Evolutionary conservation across 306 rosid species (phyloP), one percentile per base, ranked within the genome.

Genomic region (Cicer pinnatifidum): DNA sequence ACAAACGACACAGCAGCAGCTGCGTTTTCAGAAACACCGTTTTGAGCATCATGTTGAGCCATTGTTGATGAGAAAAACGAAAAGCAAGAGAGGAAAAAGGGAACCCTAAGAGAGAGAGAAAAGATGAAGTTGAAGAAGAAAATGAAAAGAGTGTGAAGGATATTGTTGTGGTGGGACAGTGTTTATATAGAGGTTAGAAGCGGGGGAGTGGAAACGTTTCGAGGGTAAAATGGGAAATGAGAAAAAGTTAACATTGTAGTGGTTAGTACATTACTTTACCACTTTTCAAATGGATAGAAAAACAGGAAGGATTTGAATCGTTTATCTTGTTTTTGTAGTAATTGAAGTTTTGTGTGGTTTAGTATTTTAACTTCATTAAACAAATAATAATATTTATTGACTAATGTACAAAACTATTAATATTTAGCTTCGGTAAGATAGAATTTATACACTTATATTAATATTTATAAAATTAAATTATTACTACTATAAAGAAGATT

Each of bases 1-100:
- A 77, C 15, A 80, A 88, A 85, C 48, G 71, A 23, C 54, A 77
- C 82, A 0, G 70, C 23, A 0, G 71, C 45, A 0, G 47, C 12
- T 2, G 48, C 6, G 1, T 76, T 88, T 72, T 82, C 88, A 1
- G 77, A 81, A 9, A 20, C 87, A 6, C 93, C 93, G 69, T 90
- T 93, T 53, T 78, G 87, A 57, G 75, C 87, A 10, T 86, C 89
- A 23, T 72, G 83, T 12, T 85, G 76, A 65, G 92, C 97, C 98
- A 93, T 93, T 38, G 75, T 2, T 44, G 51, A 39, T 16, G 43
- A 2, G 44, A 2, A 0, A 11, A 37, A 20, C 1, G 28, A 2
- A 48, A 28, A 3, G 39, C 23, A 13, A 6, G 51, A 75, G 59
- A 46, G 8, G 2, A 7, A 20, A 23, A 23, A 41, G 1, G 2